Conservation (phyloP, 192 early-diverging fungal genomes). For the Linnemannia hyalina region DNA sequence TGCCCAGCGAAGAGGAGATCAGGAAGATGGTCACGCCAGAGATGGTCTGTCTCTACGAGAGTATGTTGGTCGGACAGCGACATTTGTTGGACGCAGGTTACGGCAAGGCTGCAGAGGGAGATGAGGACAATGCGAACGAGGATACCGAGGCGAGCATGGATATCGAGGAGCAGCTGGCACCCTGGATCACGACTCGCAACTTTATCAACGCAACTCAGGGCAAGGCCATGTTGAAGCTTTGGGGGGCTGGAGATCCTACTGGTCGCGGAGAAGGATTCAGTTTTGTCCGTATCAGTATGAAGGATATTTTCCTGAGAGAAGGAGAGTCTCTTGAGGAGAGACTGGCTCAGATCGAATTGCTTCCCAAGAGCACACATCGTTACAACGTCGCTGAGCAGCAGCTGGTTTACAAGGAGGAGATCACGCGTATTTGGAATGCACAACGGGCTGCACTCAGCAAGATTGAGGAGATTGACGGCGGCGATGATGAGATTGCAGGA, state of each 20-base stretch:
- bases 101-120: conserved; percentile 66
- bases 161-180: conserved; percentile 93
- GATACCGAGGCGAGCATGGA: conserved; percentile 79
- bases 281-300: conserved; percentile 97
- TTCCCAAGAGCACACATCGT: conserved; percentile 85
- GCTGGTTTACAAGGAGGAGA: conserved; percentile 94
- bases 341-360: conserved; percentile 83
- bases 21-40: conserved; percentile 94
- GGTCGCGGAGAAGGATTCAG: conserved; percentile 97
- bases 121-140: conserved; percentile 77
- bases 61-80: conserved; percentile 93
- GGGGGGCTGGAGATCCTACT: conserved; percentile 97
- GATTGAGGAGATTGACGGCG: conserved; percentile 60
- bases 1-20: conserved; percentile 91
- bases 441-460: conserved; percentile 80
- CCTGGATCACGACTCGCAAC: conserved; percentile 96
- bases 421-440: conserved; percentile 92
- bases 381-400: conserved; percentile 96
- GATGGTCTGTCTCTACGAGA: conserved; percentile 95
- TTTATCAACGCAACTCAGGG: conserved; percentile 93
- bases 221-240: conserved; percentile 95
- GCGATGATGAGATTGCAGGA: conserved; percentile 63
- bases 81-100: conserved; percentile 94
- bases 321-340: conserved; percentile 89
- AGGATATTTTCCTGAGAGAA: conserved; percentile 93